phyloP scores from a whole-genome alignment of 768 basidiomycete species.

The Psilocybe cyanescens region DNA sequence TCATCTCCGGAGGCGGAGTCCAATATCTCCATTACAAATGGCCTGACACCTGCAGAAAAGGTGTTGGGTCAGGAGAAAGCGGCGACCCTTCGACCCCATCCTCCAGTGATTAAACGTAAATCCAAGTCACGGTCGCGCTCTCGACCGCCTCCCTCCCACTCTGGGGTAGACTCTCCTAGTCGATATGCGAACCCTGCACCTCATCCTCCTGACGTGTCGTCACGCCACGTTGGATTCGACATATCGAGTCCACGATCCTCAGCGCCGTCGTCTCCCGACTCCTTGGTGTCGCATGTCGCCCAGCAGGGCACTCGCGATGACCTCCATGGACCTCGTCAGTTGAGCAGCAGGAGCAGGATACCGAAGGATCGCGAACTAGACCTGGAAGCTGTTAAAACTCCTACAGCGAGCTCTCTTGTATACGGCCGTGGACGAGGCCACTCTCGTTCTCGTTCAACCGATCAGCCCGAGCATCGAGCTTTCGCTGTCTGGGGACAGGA shows the following conservation, averaged over 20 bases:
- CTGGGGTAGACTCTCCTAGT: slow-evolving; percentile 68
- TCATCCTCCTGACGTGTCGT: slow-evolving; percentile 47
- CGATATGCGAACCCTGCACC: slow-evolving; percentile 58
- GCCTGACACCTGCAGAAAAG: background rate
- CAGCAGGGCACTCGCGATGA: slow-evolving; percentile 39
- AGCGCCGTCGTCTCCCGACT: slow-evolving; percentile 42
- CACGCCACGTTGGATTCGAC: slow-evolving; percentile 57
- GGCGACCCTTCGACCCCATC: slow-evolving; percentile 9
- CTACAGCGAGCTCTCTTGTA: slow-evolving; percentile 50
- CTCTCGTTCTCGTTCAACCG: slow-evolving; percentile 40
- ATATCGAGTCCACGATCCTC: slow-evolving; percentile 34
- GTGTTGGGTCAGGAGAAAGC: slow-evolving; percentile 1
- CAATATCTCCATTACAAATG: slow-evolving; percentile 15
- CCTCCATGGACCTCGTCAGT: slow-evolving; percentile 29
- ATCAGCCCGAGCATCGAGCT: slow-evolving; percentile 50
- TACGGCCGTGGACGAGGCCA: slow-evolving; percentile 36
- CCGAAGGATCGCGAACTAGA: slow-evolving; percentile 64
- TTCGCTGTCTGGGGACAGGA: slow-evolving; percentile 91
- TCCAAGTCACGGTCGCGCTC: slow-evolving; percentile 49
- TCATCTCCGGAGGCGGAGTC: slow-evolving; percentile 61
- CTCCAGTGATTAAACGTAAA: slow-evolving; percentile 24
- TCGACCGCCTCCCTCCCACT: slow-evolving; percentile 43
- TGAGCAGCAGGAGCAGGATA: slow-evolving; percentile 58
- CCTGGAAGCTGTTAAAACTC: slow-evolving; percentile 58
- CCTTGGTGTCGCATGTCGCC: slow-evolving; percentile 26